Evolutionary conservation across 1,139 yeast species (phyloP), one percentile per base, ranked within the genome.

Genomic region (Taphrina confusa): DNA sequence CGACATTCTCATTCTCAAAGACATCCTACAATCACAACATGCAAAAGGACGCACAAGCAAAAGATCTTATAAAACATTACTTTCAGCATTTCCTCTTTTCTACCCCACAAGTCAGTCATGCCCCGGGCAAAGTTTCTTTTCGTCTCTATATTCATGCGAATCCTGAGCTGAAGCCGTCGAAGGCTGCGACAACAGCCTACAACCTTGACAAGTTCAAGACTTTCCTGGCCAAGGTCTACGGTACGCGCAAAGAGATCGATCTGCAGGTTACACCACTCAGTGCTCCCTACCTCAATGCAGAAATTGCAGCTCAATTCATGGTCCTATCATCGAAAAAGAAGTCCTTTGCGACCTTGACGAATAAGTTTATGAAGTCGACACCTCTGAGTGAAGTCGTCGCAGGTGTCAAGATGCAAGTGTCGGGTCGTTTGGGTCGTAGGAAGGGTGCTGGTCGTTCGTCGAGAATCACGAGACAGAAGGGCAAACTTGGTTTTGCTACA

Each of bases 271-370:
- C 40, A 31, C 58, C 58, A 11, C 58, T 54, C 12, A 54, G 58
- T 54, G 58, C 58, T 16, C 58, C 58, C 2, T 54, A 54, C 25
- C 58, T 54, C 33, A 54, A 54, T 42, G 58, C 58, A 6, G 58
- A 54, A 42, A 54, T 54, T 8, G 58, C 58, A 12, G 58, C 58
- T 2, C 58, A 54, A 18, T 54, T 30, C 23, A 37, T 54, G 22
- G 58, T 54, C 25, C 27, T 54, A 34, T 54, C 58, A 8, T 54
- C 58, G 33, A 54, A 44, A 45, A 54, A 54, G 18, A 45, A 47
- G 18, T 46, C 58, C 5, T 54, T 54, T 25, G 49, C 51, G 8
- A 31, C 58, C 3, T 22, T 54, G 36, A 54, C 58, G n/a, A 54
- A 54, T 22, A 34, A 37, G 12, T 54, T 54, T 40, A 34, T 54